Conservation (phyloP, 1,139 yeast genomes). For the Lodderomyces pseudojiufengensis region DNA sequence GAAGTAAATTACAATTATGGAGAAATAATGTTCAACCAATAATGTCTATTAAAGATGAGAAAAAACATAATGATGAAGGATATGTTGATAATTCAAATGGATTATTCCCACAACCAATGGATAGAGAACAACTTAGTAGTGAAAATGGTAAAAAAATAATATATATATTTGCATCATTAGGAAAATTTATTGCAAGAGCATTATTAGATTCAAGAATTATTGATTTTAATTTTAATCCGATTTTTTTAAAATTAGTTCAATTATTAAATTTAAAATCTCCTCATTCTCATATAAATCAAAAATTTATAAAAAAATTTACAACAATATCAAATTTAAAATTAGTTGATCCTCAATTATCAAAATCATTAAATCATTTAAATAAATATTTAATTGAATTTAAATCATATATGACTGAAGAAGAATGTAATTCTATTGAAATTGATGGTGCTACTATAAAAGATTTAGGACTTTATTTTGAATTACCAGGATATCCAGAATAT, state of each 20-base stretch:
- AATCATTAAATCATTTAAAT: conserved; percentile 53
- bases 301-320: conserved; percentile 25
- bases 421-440: conserved; percentile 25
- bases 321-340: conserved; percentile 41
- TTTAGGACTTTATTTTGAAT: conserved; percentile 50
- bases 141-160: conserved; percentile 45
- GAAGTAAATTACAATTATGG: conserved; percentile 65
- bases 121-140: conserved; percentile 21
- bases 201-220: conserved; percentile 81
- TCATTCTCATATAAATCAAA: conserved; percentile 7
- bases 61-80: conserved; percentile 19
- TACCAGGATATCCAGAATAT: conserved; percentile 73
- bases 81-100: conserved; percentile 50
- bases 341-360: conserved; percentile 62
- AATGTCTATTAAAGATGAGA: background rate
- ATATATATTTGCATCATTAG: conserved; percentile 62
- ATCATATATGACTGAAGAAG: conserved; percentile 12
- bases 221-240: conserved; percentile 73
- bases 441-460: conserved; percentile 47
- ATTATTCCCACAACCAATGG: conserved; percentile 71
- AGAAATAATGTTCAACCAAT: conserved; percentile 33
- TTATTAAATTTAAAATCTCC: conserved; percentile 20
- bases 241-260: conserved; percentile 56
- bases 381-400: conserved; percentile 36
- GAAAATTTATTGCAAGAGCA: conserved; percentile 84